Percentiles rank a stretch among this genome's conserved stretches.
These are phyloP conservation scores for Clavulina sp. DNA, from an alignment of 768 basidiomycete genomes.

Conservation along the genomic window DNA sequence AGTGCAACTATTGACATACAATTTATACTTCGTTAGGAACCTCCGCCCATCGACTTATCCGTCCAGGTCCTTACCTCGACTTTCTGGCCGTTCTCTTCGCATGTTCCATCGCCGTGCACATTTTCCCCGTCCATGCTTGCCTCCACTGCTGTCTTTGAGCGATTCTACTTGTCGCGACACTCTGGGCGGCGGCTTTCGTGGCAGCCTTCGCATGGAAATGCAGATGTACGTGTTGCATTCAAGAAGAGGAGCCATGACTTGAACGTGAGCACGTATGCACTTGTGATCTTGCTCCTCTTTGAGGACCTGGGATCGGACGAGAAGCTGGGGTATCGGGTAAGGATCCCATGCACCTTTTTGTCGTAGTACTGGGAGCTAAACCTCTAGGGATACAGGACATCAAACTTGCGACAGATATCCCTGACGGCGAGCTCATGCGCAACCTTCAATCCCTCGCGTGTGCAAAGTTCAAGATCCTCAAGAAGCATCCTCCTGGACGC, in stretches of 20 bases:
- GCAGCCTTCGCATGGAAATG: conserved; percentile 80
- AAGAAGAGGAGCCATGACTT: conserved; percentile 68
- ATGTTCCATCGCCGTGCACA: conserved; percentile 39
- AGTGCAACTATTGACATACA: not conserved
- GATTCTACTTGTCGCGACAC: conserved; percentile 78
- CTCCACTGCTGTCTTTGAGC: conserved; percentile 62
- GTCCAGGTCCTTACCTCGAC: conserved; percentile 94
- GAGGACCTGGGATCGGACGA: conserved; percentile 52
- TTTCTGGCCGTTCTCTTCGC: conserved; percentile 73
- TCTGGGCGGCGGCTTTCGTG: conserved; percentile 81
- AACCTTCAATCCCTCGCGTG: conserved; percentile 92
- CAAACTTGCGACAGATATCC: conserved; percentile 52
- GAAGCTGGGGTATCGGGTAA: conserved; percentile 57
- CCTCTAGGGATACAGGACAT: conserved; percentile 45
- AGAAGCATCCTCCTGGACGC: conserved; percentile 76
- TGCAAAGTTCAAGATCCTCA: conserved; percentile 81
- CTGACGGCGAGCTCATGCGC: conserved; percentile 66
- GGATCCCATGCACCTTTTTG: conserved; percentile 15
- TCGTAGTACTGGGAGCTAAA: not conserved
- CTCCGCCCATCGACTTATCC: conserved; percentile 51
- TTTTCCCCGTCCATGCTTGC: conserved; percentile 47
- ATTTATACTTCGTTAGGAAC: conserved; percentile 32
- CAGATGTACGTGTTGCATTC: conserved; percentile 73
- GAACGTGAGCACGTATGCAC: conserved; percentile 77
- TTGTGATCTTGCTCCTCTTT: conserved; percentile 79